Evolutionary conservation across 306 rosid genomes (phyloP).

Genomic region (Trichosanthes truncata): DNA sequence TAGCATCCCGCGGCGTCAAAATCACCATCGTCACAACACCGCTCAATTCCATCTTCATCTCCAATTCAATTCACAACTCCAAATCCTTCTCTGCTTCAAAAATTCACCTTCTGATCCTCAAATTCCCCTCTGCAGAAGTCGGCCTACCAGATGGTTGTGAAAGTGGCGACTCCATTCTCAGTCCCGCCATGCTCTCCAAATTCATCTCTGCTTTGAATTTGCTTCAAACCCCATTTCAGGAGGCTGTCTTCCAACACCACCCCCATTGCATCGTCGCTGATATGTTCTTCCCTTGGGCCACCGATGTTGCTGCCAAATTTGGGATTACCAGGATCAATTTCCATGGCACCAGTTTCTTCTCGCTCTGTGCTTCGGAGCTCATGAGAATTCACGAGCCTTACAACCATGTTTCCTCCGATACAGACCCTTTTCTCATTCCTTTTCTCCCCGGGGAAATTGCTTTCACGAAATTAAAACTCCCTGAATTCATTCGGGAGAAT

Average conservation of each 20-base stretch:
- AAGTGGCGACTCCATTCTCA: slow-evolving; percentile 6
- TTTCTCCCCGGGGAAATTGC: slow-evolving; percentile 32
- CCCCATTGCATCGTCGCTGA: slow-evolving; percentile 43
- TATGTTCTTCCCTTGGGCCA: slow-evolving; percentile 32
- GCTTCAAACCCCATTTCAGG: slow-evolving; percentile 25
- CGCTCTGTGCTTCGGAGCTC: slow-evolving; percentile 20
- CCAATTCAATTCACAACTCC: not conserved
- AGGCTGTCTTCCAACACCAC: slow-evolving; percentile 14
- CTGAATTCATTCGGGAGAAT: not conserved
- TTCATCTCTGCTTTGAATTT: slow-evolving; percentile 24
- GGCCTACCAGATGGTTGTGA: slow-evolving; percentile 49
- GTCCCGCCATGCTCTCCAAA: not conserved
- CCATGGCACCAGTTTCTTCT: slow-evolving; percentile 33
- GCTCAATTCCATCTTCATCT: not conserved
- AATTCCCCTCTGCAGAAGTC: slow-evolving; percentile 23
- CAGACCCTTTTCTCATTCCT: slow-evolving; percentile 32
- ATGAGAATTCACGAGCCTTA: slow-evolving; percentile 25
- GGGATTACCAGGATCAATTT: slow-evolving; percentile 48
- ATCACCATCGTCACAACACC: too few species aligned
- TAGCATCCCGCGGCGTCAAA: too few species aligned
- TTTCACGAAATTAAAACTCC: slow-evolving; percentile 25
- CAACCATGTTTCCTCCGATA: slow-evolving; percentile 22
- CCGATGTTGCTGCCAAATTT: slow-evolving; percentile 30
- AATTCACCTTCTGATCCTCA: not conserved
- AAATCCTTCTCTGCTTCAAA: not conserved